Conservation (phyloP, 768 basidiomycete genomes). For the Trametes cinnabarina region DNA sequence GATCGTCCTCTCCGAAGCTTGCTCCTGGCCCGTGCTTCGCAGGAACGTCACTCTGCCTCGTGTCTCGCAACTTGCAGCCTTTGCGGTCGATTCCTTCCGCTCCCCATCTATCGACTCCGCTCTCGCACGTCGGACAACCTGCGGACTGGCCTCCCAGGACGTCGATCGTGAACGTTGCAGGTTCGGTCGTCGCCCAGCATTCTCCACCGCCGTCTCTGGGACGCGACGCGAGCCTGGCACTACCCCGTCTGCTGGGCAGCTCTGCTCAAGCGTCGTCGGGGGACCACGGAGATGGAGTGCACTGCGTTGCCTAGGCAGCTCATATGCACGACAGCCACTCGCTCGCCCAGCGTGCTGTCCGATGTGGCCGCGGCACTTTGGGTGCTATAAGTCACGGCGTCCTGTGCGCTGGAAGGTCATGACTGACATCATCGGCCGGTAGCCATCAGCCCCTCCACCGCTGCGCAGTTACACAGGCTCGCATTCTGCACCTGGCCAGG, state of each 20-base stretch:
- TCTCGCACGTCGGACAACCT: no score
- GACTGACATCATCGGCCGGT: not conserved
- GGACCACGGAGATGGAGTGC: constrained; percentile 10
- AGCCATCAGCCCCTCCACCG: not conserved
- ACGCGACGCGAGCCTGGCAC: no score
- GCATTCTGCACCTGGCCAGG: not conserved
- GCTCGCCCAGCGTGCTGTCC: not conserved
- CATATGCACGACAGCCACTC: not conserved
- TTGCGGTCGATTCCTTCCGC: no score
- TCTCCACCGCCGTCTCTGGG: no score
- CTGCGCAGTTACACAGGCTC: not conserved
- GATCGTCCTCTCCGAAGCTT: not conserved
- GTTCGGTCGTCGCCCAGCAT: no score
- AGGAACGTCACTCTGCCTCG: constrained; percentile 6
- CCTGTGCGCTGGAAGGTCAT: not conserved
- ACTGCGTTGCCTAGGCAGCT: constrained; percentile 5
- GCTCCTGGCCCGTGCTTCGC: not conserved
- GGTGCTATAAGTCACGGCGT: not conserved
- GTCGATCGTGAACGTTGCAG: no score
- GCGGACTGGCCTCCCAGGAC: no score
- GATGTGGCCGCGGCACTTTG: not conserved
- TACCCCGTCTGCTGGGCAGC: no score
- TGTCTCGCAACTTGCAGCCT: not conserved
- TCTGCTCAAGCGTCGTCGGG: not conserved
- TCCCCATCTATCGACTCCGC: no score